Percentiles rank a stretch among this genome's conserved stretches.
Evolutionary conservation across 1,284 basidiomycete genomes (phyloP).

Genomic region (Fomitopsis palustris): DNA sequence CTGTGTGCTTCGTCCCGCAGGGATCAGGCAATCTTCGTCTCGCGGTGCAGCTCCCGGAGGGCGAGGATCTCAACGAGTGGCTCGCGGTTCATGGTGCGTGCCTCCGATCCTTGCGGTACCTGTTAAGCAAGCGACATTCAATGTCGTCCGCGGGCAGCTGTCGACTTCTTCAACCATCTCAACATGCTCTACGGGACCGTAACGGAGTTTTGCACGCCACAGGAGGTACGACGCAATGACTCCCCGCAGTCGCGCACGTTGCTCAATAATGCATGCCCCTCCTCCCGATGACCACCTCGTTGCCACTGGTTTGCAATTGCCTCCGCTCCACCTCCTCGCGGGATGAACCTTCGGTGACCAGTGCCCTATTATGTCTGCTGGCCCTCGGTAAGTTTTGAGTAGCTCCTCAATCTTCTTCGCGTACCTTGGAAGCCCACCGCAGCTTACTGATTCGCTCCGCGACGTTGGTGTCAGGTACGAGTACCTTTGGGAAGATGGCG

Average conservation of each 20-base stretch:
- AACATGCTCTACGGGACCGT: conserved; percentile 97
- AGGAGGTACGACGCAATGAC: conserved; percentile 58
- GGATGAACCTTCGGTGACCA: conserved; percentile 26
- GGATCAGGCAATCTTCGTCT: conserved; percentile 91
- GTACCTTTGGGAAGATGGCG: conserved; percentile 98
- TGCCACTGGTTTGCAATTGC: conserved; percentile 3
- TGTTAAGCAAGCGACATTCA: too few relatives aligned
- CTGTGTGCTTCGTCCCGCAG: conserved; percentile 35
- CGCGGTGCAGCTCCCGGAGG: conserved; percentile 90
- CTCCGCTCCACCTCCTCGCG: neutral
- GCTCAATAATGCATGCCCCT: neutral
- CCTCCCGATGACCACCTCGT: conserved; percentile 5
- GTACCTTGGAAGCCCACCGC: neutral
- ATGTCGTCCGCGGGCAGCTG: conserved; percentile 48
- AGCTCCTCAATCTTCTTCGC: neutral
- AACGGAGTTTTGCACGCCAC: conserved; percentile 93
- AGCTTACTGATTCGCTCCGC: neutral
- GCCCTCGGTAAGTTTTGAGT: conserved; percentile 71
- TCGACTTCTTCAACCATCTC: conserved; percentile 95
- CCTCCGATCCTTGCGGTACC: too few relatives aligned
- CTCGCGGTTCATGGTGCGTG: conserved; percentile 89
- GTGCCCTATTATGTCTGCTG: conserved; percentile 99
- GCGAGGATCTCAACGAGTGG: conserved; percentile 95
- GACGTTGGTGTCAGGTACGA: conserved; percentile 65
- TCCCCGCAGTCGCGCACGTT: neutral